phyloP scores from a whole-genome alignment of 352 stramenopile genomes.

The Pythium dissimile region DNA sequence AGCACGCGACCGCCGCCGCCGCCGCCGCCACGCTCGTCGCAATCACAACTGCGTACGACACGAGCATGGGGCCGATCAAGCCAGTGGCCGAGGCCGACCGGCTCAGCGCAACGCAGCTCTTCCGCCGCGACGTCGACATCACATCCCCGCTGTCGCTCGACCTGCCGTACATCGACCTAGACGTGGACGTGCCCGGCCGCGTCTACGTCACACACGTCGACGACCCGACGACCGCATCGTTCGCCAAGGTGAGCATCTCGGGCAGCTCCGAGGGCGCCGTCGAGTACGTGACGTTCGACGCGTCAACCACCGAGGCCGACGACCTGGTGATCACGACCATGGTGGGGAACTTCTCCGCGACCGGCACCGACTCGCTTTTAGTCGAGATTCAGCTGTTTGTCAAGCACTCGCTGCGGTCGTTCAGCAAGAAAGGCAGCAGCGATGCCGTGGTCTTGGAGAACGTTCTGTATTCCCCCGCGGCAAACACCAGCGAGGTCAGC shows the following conservation, averaged over 20 bases:
- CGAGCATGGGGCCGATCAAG: too few relatives aligned
- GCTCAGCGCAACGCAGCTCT: too few relatives aligned
- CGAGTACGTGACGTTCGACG: neutral
- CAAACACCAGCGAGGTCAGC: neutral
- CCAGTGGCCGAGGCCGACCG: too few relatives aligned
- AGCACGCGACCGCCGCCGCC: too few relatives aligned
- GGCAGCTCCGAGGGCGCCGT: neutral
- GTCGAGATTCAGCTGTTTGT: neutral
- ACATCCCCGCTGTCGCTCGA: too few relatives aligned
- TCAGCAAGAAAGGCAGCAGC: neutral
- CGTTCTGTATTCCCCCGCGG: neutral
- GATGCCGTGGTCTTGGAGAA: neutral
- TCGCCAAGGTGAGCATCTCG: neutral
- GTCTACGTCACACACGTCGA: neutral
- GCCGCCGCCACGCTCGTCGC: too few relatives aligned
- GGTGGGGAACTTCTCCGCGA: neutral
- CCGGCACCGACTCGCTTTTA: neutral
- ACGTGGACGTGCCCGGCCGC: neutral
- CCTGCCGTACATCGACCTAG: neutral
- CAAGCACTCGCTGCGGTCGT: neutral
- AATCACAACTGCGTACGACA: too few relatives aligned
- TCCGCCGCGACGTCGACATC: conserved; percentile 1
- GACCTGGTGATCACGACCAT: neutral
- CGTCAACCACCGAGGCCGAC: neutral
- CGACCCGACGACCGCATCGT: neutral